Evolutionary conservation across 1,139 yeast genomes (phyloP).

Genomic region (Yamadazyma taylorii): DNA sequence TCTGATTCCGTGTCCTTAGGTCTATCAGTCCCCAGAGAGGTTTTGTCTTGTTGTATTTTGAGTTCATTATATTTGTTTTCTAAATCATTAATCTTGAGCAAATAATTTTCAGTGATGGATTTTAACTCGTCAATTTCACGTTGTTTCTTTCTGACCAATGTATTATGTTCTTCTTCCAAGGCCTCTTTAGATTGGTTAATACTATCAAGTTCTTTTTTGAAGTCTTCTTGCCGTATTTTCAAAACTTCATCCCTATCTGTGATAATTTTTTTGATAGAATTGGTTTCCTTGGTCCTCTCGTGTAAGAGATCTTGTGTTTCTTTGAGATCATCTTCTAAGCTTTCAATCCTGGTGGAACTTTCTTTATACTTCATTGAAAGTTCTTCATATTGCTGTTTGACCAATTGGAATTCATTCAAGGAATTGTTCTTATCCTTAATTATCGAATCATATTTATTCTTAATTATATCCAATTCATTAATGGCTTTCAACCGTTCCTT

Average conservation of each 20-base stretch:
- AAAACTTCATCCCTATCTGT: conserved; percentile 66
- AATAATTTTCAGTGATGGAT: conserved; percentile 28
- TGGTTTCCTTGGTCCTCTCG: conserved; percentile 78
- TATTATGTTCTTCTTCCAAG: conserved; percentile 54
- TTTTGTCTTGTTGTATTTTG: conserved; percentile 14
- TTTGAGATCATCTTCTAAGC: conserved; percentile 74
- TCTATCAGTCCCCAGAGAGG: too few species aligned
- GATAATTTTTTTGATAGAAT: conserved; percentile 67
- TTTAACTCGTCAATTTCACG: conserved; percentile 49
- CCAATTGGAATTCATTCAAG: conserved; percentile 54
- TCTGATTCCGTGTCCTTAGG: background rate
- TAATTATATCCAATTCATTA: conserved; percentile 52
- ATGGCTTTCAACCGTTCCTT: conserved; percentile 52
- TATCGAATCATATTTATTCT: conserved; percentile 50
- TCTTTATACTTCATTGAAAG: conserved; percentile 68
- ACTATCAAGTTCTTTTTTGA: conserved; percentile 27
- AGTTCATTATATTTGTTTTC: conserved; percentile 43
- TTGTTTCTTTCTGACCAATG: conserved; percentile 50
- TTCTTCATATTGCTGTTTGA: conserved; percentile 79
- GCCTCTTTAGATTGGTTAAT: conserved; percentile 60
- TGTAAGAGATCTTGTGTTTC: conserved; percentile 73
- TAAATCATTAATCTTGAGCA: conserved; percentile 30
- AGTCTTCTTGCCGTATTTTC: conserved; percentile 40
- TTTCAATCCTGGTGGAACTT: conserved; percentile 56
- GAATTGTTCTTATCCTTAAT: conserved; percentile 49